Evolutionary conservation across 192 early-diverging fungal species (phyloP).

Genomic region (Funneliformis geosporum): DNA sequence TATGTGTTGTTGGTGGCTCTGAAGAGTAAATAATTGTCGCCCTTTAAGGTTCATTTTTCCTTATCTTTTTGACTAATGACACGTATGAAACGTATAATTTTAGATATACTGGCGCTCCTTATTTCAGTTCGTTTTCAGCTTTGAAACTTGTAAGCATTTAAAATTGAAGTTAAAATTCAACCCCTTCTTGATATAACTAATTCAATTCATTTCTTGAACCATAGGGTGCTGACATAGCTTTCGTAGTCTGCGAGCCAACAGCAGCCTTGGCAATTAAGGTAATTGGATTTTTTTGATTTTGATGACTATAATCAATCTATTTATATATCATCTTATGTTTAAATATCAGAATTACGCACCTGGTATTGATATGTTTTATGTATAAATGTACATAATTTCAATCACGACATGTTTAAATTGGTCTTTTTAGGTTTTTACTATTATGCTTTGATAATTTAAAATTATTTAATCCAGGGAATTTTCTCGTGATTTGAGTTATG

Average conservation of each 20-base stretch:
- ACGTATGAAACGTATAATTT: not conserved
- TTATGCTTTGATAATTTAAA: too few relatives aligned
- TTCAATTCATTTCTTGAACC: conserved; percentile 16
- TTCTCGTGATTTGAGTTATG: not conserved
- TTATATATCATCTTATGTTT: too few relatives aligned
- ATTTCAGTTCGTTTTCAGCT: conserved; percentile 75
- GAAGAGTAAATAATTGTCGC: conserved; percentile 73
- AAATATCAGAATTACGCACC: too few relatives aligned
- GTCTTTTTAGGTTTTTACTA: too few relatives aligned
- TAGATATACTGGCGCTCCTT: conserved; percentile 92
- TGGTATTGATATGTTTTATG: too few relatives aligned
- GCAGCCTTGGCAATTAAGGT: conserved; percentile 80
- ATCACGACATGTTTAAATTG: too few relatives aligned
- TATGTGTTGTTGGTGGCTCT: conserved; percentile 79
- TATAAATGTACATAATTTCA: too few relatives aligned
- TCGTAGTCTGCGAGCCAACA: conserved; percentile 82
- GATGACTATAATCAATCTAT: not conserved
- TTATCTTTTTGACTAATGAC: not conserved
- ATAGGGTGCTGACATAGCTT: conserved; percentile 82
- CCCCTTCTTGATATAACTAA: not conserved
- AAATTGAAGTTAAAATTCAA: not conserved
- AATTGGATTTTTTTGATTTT: not conserved
- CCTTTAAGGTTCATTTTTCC: not conserved
- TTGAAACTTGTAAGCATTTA: conserved; percentile 62
- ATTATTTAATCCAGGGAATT: not conserved